Base-by-base conservation (phyloP, 352 stramenopile genomes). In the Globisporangium barbulae region DNA sequence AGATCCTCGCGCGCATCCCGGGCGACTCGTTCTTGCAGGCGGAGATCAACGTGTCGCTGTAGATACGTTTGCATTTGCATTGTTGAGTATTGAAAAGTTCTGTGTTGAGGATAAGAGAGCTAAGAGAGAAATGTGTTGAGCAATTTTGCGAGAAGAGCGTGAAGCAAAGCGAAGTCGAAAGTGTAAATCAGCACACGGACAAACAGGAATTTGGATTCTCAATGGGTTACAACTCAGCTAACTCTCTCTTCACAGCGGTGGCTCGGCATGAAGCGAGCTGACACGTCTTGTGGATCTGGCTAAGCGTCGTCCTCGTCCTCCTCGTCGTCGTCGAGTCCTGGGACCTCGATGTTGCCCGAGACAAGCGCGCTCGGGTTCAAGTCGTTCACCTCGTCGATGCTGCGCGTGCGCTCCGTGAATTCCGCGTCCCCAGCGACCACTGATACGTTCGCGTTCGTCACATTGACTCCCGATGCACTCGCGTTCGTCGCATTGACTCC, bases 11-110 rank as follows among this genome's bases (percentile, higher is more conserved):
- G 41, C 84, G 85, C 35, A 81, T 94, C 53, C 88, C 83, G 2
- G 88, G 88, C 59, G 88, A 96, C 61, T 96, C 88, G 59, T 96
- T 96, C 76, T 68, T 96, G 48, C 88, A 94, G 65, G 85, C 85
- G 22, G 88, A 96, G 75, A 91, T 96, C 61, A 96, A 93, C 55
- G 86, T 94, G 41, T 93, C 82, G 49, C 65, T 96, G 56, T 96
- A 78, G 71, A 61, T n/a, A 2, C 55, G 25, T 50, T 30, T n/a
- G 4, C 55, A 35, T 50, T 30, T n/a, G 22, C 25, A 50, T 37
- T 61, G 44, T 53, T 49, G 61, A 37, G 33, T 61, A 28, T 50
- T 22, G 42, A 21, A 9, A 5, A 48, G 42, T 22, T 48, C 42
- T 48, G 15, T 48, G 42, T 48, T n/a, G 5, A 47, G 37, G 41